phyloP scores from a whole-genome alignment of 2,329 filamentous ascomycete genomes.

The Exophiala phaeomuriformis region DNA sequence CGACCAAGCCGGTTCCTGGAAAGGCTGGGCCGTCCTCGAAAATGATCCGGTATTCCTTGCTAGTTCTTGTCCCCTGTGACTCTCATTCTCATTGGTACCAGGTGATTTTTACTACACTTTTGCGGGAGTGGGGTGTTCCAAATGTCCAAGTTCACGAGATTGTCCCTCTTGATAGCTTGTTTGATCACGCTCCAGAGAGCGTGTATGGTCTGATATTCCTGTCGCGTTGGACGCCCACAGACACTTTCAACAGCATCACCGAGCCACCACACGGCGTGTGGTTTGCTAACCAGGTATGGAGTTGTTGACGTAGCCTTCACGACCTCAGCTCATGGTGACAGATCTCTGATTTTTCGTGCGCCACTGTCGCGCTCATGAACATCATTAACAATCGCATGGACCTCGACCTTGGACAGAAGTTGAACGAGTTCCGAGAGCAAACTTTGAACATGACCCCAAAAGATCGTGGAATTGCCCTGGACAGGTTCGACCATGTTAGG shows the following conservation, averaged over 20 bases:
- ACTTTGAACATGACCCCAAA: conserved; percentile 63
- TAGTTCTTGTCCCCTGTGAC: neutral
- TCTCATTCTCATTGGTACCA: conserved; percentile 31
- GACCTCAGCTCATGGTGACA: conserved; percentile 32
- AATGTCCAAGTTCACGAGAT: conserved; percentile 71
- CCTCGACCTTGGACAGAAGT: conserved; percentile 60
- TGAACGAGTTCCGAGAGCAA: conserved; percentile 64
- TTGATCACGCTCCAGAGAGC: conserved; percentile 45
- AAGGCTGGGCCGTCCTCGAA: conserved; percentile 71
- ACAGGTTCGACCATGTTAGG: conserved; percentile 68
- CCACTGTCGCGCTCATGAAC: conserved; percentile 85
- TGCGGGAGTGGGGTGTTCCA: conserved; percentile 68
- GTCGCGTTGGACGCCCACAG: conserved; percentile 62
- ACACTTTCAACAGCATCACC: conserved; percentile 45
- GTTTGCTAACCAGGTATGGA: conserved; percentile 80
- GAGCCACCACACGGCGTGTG: conserved; percentile 63
- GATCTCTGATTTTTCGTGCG: conserved; percentile 79
- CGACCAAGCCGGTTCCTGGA: conserved; percentile 25
- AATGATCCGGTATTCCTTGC: conserved; percentile 65
- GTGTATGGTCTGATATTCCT: conserved; percentile 84
- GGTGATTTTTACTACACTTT: conserved; percentile 79
- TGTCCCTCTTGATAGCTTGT: conserved; percentile 54
- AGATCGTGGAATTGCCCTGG: conserved; percentile 67
- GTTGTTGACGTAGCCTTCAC: neutral
- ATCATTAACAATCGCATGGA: conserved; percentile 76